Evolutionary conservation across 768 basidiomycete species (phyloP).

Genomic region (Rhodotorula kratochvilovae): DNA sequence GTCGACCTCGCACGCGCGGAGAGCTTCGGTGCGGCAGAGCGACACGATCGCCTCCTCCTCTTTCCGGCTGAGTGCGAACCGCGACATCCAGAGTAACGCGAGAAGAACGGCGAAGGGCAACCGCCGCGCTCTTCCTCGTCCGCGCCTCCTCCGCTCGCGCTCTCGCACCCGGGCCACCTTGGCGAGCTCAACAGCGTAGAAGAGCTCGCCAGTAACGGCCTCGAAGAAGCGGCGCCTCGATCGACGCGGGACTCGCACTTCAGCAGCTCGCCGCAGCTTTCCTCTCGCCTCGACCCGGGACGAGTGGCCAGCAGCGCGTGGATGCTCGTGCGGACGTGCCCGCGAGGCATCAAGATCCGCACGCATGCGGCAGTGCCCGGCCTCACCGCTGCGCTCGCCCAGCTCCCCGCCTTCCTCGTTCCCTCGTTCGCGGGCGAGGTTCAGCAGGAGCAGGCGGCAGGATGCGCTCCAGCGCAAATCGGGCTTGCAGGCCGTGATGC

Average conservation of each 20-base stretch:
- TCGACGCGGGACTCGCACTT: no score
- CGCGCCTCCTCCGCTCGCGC: background rate
- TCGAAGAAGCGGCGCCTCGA: background rate
- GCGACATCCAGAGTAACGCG: slow-evolving; percentile 2
- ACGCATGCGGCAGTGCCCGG: background rate
- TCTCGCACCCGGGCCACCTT: no score
- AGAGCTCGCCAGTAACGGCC: background rate
- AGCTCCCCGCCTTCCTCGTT: slow-evolving; percentile 28
- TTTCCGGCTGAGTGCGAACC: slow-evolving; percentile 33
- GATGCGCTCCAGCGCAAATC: no score
- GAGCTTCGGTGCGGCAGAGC: slow-evolving; percentile 14
- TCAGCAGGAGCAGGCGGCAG: background rate
- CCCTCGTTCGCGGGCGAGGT: slow-evolving; percentile 11
- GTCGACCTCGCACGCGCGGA: slow-evolving; percentile 24
- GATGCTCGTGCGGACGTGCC: slow-evolving; percentile 1
- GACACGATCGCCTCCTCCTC: slow-evolving; percentile 34
- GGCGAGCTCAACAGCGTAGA: no score
- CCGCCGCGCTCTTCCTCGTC: background rate
- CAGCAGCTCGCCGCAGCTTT: background rate
- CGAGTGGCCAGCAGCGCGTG: background rate
- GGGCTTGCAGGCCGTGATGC: no score
- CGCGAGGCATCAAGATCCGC: background rate
- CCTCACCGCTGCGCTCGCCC: slow-evolving; percentile 14
- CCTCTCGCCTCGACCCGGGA: background rate
- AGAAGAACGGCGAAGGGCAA: background rate